Evolutionary conservation across 1,284 basidiomycete species (phyloP).

Genomic region (Fomitopsis betulina): DNA sequence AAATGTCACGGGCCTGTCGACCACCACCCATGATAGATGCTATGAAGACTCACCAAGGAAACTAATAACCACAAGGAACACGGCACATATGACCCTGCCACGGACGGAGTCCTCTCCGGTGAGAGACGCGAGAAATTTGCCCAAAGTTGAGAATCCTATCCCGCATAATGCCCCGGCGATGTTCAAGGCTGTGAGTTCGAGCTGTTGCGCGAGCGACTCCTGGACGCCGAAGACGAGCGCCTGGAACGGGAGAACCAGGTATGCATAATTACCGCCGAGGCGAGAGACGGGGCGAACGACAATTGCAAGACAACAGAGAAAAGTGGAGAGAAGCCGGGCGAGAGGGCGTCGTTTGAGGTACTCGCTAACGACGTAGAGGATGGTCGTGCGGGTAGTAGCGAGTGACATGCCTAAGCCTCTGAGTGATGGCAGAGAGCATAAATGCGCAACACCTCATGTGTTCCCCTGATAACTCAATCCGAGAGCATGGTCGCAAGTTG

Average conservation of each 20-base stretch:
- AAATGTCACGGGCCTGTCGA: background rate
- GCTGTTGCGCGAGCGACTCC: conserved; percentile 43
- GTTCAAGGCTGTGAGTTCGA: conserved; percentile 42
- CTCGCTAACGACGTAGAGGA: conserved; percentile 1
- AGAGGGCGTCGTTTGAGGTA: conserved; percentile 33
- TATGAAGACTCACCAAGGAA: conserved; percentile 36
- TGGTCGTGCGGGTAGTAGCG: background rate
- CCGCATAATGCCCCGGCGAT: conserved; percentile 38
- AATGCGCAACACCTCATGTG: background rate
- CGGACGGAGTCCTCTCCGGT: conserved; percentile 22
- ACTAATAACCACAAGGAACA: conserved; percentile 36
- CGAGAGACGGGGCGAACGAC: conserved; percentile 38
- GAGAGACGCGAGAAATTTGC: conserved; percentile 33
- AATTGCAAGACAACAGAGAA: conserved; percentile 38
- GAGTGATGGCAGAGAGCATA: background rate
- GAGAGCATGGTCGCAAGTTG: background rate
- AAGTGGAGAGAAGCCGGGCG: conserved; percentile 40
- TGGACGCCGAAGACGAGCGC: conserved; percentile 46
- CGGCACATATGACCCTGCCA: conserved; percentile 34
- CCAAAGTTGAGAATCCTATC: conserved; percentile 40
- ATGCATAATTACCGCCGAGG: conserved; percentile 38
- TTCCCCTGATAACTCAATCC: background rate
- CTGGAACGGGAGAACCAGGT: conserved; percentile 41
- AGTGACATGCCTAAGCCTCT: background rate
- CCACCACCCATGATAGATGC: background rate